Conservation (phyloP, 2,329 filamentous ascomycete species). For the Hypocrella siamensis region DNA sequence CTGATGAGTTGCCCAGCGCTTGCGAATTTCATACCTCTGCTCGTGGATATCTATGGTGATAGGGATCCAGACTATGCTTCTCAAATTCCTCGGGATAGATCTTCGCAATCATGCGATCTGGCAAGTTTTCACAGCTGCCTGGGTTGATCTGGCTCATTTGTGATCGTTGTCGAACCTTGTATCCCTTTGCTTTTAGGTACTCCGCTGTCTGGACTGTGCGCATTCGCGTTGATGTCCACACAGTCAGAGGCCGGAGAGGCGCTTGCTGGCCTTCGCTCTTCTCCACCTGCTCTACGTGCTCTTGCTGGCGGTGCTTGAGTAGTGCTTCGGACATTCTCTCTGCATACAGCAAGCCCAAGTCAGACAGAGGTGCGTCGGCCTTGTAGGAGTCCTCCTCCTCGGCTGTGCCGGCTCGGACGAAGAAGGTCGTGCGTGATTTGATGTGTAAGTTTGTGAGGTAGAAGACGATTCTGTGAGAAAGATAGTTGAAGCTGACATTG, state of each 20-base stretch:
- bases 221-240: constrained; percentile 90
- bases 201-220: constrained; percentile 83
- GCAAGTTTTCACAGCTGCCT: constrained; percentile 87
- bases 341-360: constrained; percentile 67
- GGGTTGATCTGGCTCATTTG: constrained; percentile 98
- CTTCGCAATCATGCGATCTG: constrained; percentile 63
- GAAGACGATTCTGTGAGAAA: constrained; percentile 94
- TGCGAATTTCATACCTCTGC: constrained; percentile 51
- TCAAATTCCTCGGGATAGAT: constrained; percentile 81
- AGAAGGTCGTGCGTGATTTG: constrained; percentile 87
- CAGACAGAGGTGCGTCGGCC: constrained; percentile 70
- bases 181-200: constrained; percentile 62
- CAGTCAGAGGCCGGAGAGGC: constrained; percentile 63
- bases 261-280: constrained; percentile 46
- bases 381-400: constrained; percentile 87
- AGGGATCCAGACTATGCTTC: constrained; percentile 88
- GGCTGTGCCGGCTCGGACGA: constrained; percentile 74
- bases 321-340: constrained; percentile 75
- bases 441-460: constrained; percentile 96
- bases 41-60: constrained; percentile 89
- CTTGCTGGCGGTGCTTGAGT: constrained; percentile 67
- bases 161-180: constrained; percentile 76
- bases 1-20: no score
- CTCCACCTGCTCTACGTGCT: constrained; percentile 53
- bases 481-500: constrained; percentile 90